These are phyloP conservation scores for Dryas alaskensis DNA, from an alignment of 306 rosid genomes.

Conservation along the genomic window DNA sequence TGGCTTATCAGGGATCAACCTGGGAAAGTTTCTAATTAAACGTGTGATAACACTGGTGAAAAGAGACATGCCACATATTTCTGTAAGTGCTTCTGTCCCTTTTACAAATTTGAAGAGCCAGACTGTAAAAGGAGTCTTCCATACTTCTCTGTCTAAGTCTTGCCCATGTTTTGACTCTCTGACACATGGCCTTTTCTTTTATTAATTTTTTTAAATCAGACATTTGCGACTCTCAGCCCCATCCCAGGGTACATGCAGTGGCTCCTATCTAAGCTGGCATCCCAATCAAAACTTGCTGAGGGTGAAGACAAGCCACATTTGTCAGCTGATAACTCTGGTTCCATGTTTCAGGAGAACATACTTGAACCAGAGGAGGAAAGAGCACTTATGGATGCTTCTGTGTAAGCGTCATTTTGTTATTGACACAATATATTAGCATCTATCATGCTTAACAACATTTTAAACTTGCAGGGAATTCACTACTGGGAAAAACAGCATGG, in stretches of 20 bases:
- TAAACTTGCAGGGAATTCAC: conserved; percentile 53
- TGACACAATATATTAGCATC: neutral
- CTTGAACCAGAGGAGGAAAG: conserved; percentile 76
- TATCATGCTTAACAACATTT: conserved; percentile 18
- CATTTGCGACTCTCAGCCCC: conserved; percentile 92
- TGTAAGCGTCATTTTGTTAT: conserved; percentile 40
- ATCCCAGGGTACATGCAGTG: conserved; percentile 92
- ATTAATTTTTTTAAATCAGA: conserved; percentile 34
- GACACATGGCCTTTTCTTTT: conserved; percentile 15
- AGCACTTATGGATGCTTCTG: conserved; percentile 55
- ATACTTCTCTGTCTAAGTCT: neutral
- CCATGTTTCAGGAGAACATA: conserved; percentile 74
- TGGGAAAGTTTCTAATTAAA: conserved; percentile 88
- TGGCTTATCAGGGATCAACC: conserved; percentile 90
- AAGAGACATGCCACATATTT: conserved; percentile 84
- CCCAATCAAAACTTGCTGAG: conserved; percentile 56
- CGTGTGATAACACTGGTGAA: conserved; percentile 83
- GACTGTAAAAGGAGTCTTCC: neutral
- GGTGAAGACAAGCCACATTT: conserved; percentile 41
- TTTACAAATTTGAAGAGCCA: conserved; percentile 24
- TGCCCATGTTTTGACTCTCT: conserved; percentile 20
- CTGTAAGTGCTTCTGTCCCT: conserved; percentile 51
- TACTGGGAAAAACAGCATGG: conserved; percentile 68
- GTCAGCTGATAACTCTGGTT: conserved; percentile 44
- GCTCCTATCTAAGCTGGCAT: conserved; percentile 85